Base-by-base conservation (phyloP, 306 rosid species). In the Dicorynia guianensis region DNA sequence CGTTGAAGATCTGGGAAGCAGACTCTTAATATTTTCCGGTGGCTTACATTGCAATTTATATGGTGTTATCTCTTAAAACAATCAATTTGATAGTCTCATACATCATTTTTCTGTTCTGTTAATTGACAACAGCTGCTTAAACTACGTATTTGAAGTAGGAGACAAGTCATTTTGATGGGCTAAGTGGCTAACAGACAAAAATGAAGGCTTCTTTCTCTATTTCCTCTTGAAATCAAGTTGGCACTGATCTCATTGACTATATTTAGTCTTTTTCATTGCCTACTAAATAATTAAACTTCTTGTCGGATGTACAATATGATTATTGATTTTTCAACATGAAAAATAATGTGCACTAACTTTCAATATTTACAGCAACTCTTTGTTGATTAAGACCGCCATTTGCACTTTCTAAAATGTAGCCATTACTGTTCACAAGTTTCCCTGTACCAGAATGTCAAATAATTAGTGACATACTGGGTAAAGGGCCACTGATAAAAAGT, bases 371-470 rank as follows among this genome's bases (percentile, higher is more conserved):
- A 43, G 99, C 99, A 63, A 95, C 99, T 75, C 97, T 84, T 74
- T 95, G 99, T 82, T 95, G 99, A 84, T 95, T 95, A 64, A 95
- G 99, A 59, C 99, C 99, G 2, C 99, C 99, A 79, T 92, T 95
- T 64, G 99, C 97, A 79, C 99, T 92, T 76, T 90, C 84, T 48
- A 89, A 47, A 59, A 95, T 86, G 86, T 92, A 92, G 79, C 99
- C 99, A 74, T 95, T 95, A 75, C 69, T 83, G 69, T 79, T 59
- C 72, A 33, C 56, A 40, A 56, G 40, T 54, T 74, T 90, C 50
- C 86, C 97, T 94, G 95, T 66, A 65, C 57, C 81, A 86, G 14
- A 77, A 65, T 69, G 74, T 55, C 75, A 57, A 57, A 38, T 44
- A 44, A 33, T 38, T 84, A 35, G n/a, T 48, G 33, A 43, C 44